These are phyloP conservation scores for Citrus mangshanensis DNA, from an alignment of 345 rosid species.

Conservation along the genomic window DNA sequence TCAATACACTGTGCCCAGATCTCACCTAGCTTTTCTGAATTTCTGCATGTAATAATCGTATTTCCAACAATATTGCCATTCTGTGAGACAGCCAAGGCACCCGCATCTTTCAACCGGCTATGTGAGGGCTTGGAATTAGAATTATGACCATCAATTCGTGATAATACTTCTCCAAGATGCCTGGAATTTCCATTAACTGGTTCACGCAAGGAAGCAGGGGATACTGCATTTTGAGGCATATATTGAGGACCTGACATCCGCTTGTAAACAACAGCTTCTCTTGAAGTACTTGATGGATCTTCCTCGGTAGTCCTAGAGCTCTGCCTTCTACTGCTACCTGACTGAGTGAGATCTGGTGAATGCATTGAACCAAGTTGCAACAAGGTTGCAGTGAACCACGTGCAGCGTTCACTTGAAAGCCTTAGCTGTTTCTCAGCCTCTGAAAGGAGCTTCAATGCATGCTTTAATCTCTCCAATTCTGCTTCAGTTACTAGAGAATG, in stretches of 20 bases:
- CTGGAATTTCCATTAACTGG: constrained; percentile 38
- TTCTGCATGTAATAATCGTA: constrained; percentile 39
- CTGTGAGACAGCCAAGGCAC: constrained; percentile 35
- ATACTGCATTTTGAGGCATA: constrained; percentile 41
- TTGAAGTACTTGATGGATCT: constrained; percentile 67
- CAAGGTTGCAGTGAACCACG: constrained; percentile 95
- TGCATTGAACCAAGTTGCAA: constrained; percentile 89
- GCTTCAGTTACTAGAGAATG: constrained; percentile 68
- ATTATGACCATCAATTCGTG: constrained; percentile 35
- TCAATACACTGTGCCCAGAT: constrained; percentile 84
- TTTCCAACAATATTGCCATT: constrained; percentile 38
- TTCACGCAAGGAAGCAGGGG: constrained; percentile 53
- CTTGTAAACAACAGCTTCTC: constrained; percentile 56
- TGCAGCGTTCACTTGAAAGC: constrained; percentile 85
- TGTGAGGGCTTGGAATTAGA: constrained; percentile 41
- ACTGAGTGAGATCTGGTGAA: constrained; percentile 66
- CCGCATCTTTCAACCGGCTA: constrained; percentile 30
- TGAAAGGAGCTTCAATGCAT: constrained; percentile 92
- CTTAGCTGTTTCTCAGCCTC: constrained; percentile 93
- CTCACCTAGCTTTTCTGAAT: constrained; percentile 55
- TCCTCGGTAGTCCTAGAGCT: constrained; percentile 87
- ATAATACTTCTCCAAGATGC: constrained; percentile 37
- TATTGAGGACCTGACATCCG: constrained; percentile 50
- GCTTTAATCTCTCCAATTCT: constrained; percentile 83
- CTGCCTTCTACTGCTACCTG: constrained; percentile 79